phyloP scores from a whole-genome alignment of 2,329 filamentous ascomycete genomes.

The Hypoxylon sp. region DNA sequence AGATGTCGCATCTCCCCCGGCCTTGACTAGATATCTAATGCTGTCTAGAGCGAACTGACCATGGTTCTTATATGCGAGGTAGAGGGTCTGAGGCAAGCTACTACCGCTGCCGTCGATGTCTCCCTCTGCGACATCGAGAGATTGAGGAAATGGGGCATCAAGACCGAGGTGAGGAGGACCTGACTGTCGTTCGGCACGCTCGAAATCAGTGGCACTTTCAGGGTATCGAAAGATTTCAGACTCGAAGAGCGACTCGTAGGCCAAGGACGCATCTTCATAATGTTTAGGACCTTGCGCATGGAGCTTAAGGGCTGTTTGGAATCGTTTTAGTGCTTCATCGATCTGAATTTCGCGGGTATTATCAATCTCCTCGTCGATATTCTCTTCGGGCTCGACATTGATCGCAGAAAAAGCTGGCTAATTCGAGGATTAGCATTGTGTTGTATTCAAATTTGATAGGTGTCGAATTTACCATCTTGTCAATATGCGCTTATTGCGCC shows the following conservation, averaged over 20 bases:
- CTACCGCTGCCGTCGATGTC: slow-evolving; percentile 82
- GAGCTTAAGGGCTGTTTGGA: slow-evolving; percentile 90
- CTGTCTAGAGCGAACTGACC: slow-evolving; percentile 91
- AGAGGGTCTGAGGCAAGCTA: slow-evolving; percentile 89
- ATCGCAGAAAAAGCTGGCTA: slow-evolving; percentile 84
- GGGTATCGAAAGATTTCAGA: slow-evolving; percentile 96
- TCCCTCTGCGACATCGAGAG: slow-evolving; percentile 70
- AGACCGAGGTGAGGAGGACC: slow-evolving; percentile 63
- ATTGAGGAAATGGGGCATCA: slow-evolving; percentile 65
- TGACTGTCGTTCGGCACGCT: slow-evolving; percentile 74
- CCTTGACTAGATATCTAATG: slow-evolving; percentile 68
- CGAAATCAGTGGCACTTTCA: slow-evolving; percentile 88
- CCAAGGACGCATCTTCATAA: slow-evolving; percentile 81
- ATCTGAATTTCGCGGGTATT: slow-evolving; percentile 96
- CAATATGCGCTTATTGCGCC: slow-evolving; percentile 24
- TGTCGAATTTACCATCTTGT: slow-evolving; percentile 33
- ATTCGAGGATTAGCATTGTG: slow-evolving; percentile 8
- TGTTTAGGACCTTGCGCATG: slow-evolving; percentile 87
- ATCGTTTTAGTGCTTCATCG: slow-evolving; percentile 95
- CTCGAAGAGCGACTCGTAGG: slow-evolving; percentile 87
- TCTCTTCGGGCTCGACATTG: slow-evolving; percentile 94
- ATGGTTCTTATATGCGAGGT: slow-evolving; percentile 95
- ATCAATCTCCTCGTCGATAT: slow-evolving; percentile 90
- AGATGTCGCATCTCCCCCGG: slow-evolving; percentile 47
- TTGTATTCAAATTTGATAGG: neutral